These are phyloP conservation scores for Pythium sukuiense DNA, from an alignment of 352 stramenopile species.

Conservation along the genomic window DNA sequence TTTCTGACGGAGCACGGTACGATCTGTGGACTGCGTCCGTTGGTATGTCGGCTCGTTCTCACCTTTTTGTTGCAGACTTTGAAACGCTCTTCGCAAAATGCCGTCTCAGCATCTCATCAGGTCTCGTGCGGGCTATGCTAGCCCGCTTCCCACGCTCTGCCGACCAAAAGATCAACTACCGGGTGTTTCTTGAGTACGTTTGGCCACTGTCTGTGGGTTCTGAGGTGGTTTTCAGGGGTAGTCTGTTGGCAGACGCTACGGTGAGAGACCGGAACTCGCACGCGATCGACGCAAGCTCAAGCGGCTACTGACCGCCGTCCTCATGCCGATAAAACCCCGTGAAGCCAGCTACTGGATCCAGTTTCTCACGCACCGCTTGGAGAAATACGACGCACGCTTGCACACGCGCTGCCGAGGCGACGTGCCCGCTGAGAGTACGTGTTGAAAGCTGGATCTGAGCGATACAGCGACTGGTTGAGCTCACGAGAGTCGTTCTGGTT, in stretches of 20 bases:
- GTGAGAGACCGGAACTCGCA: constrained; percentile 41
- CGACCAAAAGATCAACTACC: constrained; percentile 40
- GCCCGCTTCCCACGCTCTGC: constrained; percentile 45
- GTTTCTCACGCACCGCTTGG: constrained; percentile 36
- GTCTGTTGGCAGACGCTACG: constrained; percentile 37
- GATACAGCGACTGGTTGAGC: too few relatives aligned
- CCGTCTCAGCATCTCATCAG: constrained; percentile 27
- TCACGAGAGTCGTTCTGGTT: neutral
- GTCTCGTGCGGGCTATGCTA: constrained; percentile 43
- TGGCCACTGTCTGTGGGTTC: neutral
- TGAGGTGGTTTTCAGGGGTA: too few relatives aligned
- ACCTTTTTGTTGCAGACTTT: constrained; percentile 38
- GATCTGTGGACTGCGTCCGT: neutral
- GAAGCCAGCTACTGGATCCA: constrained; percentile 27
- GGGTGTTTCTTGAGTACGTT: constrained; percentile 51
- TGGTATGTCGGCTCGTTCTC: neutral
- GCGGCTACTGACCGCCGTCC: constrained; percentile 25
- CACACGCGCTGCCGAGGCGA: constrained; percentile 30
- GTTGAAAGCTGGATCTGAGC: neutral
- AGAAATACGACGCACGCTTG: constrained; percentile 41
- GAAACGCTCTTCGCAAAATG: constrained; percentile 35
- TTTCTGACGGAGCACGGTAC: constrained; percentile 47
- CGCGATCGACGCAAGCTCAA: constrained; percentile 46
- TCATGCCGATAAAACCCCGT: constrained; percentile 10
- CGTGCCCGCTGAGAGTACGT: constrained; percentile 36